These are phyloP conservation scores for Tylopilus sp. DNA, from an alignment of 1,284 basidiomycete species.

Conservation along the genomic window DNA sequence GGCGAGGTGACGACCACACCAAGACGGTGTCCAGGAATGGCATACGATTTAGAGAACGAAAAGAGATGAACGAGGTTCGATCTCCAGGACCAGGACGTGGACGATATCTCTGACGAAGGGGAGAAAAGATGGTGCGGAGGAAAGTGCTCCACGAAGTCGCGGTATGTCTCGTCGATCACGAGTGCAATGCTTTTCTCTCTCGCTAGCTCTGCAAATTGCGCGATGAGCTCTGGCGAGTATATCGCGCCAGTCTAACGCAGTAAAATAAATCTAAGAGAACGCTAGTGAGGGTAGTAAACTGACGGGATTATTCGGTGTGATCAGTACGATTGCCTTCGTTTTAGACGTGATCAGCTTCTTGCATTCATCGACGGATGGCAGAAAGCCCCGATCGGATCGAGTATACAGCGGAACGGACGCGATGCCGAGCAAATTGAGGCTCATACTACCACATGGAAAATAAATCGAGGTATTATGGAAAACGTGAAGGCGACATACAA, in stretches of 20 bases:
- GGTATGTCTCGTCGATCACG: conserved; percentile 88
- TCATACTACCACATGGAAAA: conserved; percentile 54
- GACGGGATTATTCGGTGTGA: conserved; percentile 74
- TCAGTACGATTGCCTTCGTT: conserved; percentile 70
- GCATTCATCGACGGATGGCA: conserved; percentile 52
- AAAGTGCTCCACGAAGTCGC: conserved; percentile 67
- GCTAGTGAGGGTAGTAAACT: conserved; percentile 16
- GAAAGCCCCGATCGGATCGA: conserved; percentile 52
- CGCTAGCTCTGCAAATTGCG: conserved; percentile 63
- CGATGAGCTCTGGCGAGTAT: conserved; percentile 61
- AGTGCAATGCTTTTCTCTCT: conserved; percentile 58
- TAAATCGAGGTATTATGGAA: not conserved
- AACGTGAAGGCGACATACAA: conserved; percentile 40
- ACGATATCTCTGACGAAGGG: not conserved
- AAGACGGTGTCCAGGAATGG: conserved; percentile 82
- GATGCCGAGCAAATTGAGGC: conserved; percentile 63
- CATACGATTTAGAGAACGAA: conserved; percentile 82
- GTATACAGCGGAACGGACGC: conserved; percentile 62
- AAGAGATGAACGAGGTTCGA: conserved; percentile 67
- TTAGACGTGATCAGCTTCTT: conserved; percentile 50
- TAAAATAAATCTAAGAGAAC: not conserved
- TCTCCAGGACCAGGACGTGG: conserved; percentile 47
- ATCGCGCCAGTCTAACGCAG: conserved; percentile 68
- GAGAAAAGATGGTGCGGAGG: conserved; percentile 58
- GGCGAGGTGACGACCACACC: conserved; percentile 73